These are phyloP conservation scores for Taxawa tesnikishii DNA, from an alignment of 2,329 filamentous ascomycete species.

Conservation along the genomic window DNA sequence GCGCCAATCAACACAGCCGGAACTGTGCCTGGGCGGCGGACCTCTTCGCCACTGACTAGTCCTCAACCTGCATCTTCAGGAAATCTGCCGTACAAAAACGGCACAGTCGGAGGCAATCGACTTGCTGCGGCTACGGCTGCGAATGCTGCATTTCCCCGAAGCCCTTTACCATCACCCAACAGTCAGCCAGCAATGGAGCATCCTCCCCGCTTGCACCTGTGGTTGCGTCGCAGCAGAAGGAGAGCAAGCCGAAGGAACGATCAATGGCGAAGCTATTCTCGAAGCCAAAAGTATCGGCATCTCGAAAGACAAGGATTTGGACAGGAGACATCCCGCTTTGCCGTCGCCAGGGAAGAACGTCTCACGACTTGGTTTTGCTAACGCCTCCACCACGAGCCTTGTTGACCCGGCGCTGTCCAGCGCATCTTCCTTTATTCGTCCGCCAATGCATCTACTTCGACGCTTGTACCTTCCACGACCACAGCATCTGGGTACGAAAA, in stretches of 20 bases:
- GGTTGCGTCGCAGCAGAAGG: constrained; percentile 12
- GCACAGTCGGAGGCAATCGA: constrained; percentile 46
- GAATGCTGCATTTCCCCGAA: constrained; percentile 61
- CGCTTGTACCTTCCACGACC: constrained; percentile 49
- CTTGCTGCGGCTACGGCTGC: constrained; percentile 59
- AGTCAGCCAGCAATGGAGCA: constrained; percentile 5
- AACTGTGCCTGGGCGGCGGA: constrained; percentile 6
- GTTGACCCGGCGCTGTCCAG: constrained; percentile 45
- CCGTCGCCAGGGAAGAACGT: constrained; percentile 57
- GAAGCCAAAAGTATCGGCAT: constrained; percentile 60
- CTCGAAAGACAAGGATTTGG: constrained; percentile 52
- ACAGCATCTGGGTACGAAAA: constrained; percentile 29
- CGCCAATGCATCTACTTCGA: constrained; percentile 65
- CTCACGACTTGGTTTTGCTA: constrained; percentile 50
- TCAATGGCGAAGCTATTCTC: constrained; percentile 75
- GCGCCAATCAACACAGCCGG: constrained; percentile 30
- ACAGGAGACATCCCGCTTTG: constrained; percentile 49
- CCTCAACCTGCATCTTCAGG: constrained; percentile 12
- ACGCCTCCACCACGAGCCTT: constrained; percentile 58
- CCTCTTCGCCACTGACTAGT: constrained; percentile 4
- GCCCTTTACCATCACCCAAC: constrained; percentile 32
- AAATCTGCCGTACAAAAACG: constrained; percentile 42
- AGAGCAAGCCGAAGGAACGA: constrained; percentile 50
- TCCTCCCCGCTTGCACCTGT: constrained; percentile 20
- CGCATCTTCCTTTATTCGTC: constrained; percentile 57